A percentile compares a stretch with the other conserved stretches of the same genome.
Evolutionary conservation across 1,139 yeast species (phyloP).

Genomic region (Debaryomyces robertsiae): DNA sequence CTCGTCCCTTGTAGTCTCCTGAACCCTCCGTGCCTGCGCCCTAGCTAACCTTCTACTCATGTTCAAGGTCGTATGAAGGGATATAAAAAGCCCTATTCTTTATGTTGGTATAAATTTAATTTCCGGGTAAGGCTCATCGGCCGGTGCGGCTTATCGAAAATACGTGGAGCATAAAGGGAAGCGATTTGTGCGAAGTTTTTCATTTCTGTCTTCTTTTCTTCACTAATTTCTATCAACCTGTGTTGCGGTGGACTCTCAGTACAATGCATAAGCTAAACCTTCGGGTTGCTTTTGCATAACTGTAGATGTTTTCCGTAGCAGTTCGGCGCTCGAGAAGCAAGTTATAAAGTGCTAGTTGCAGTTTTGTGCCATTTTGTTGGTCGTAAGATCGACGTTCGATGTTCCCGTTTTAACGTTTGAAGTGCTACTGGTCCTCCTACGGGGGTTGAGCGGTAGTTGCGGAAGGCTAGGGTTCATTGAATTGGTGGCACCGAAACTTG

Average conservation of each 20-base stretch:
- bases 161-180: conserved; percentile 11
- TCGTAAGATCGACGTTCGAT: conserved; percentile 21
- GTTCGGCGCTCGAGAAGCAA: conserved; percentile 75
- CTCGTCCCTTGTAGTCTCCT: conserved; percentile 8
- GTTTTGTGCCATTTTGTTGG: conserved; percentile 21
- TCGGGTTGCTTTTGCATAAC: conserved; percentile 31
- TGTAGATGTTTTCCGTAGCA: conserved; percentile 51
- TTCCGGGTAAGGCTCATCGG: conserved; percentile 23
- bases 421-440: conserved; percentile 47
- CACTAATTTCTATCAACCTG: conserved; percentile 44
- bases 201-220: conserved; percentile 20
- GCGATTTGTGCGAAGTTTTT: conserved; percentile 9
- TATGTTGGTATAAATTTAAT: neutral
- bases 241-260: conserved; percentile 50
- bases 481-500: conserved; percentile 17
- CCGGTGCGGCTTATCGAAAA: conserved; percentile 6
- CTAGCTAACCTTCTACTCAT: conserved; percentile 28
- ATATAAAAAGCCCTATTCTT: conserved; percentile 5
- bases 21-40: conserved; percentile 18
- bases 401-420: conserved; percentile 30
- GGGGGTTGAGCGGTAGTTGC: conserved; percentile 56
- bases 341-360: conserved; percentile 30
- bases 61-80: neutral
- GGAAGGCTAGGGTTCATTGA: conserved; percentile 27
- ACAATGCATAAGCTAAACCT: conserved; percentile 27